Percentiles rank a stretch among this genome's conserved stretches.
Evolutionary conservation across 1,139 yeast genomes (phyloP).

Genomic region (Pichia norvegensis): DNA sequence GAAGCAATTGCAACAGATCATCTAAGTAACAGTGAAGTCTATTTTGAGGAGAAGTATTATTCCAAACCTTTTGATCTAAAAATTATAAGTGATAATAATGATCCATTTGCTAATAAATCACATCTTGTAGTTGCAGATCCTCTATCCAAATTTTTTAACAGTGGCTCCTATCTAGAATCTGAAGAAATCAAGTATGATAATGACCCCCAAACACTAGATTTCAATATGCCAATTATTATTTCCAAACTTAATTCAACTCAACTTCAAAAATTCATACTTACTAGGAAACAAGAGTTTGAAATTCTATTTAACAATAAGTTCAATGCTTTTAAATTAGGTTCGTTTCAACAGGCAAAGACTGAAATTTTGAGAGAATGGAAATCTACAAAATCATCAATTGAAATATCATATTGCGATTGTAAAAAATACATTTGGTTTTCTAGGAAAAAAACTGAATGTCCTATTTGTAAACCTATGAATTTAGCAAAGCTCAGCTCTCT

Average conservation of each 20-base stretch:
- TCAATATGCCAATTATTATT: constrained; percentile 2
- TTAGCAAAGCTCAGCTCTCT: not conserved
- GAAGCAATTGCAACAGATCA: not conserved
- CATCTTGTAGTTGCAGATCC: not conserved
- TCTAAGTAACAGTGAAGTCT: no score
- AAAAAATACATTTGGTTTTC: not conserved
- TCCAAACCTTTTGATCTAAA: constrained; percentile 3
- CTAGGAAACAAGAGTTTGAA: not conserved
- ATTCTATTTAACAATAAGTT: not conserved
- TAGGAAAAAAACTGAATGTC: not conserved
- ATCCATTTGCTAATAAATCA: not conserved
- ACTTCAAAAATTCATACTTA: constrained; percentile 5
- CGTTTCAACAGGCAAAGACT: not conserved
- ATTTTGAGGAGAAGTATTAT: not conserved
- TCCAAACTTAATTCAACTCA: constrained; percentile 7
- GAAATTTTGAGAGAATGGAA: constrained; percentile 3
- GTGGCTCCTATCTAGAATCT: not conserved
- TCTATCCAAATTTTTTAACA: not conserved
- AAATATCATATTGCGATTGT: constrained; percentile 4
- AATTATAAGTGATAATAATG: not conserved
- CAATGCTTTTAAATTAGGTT: not conserved
- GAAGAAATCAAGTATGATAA: not conserved
- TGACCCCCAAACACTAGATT: not conserved
- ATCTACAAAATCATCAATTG: constrained; percentile 1
- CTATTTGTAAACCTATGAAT: not conserved